phyloP scores from a whole-genome alignment of 2,329 filamentous ascomycete species.

The Phialocephala sp. region DNA sequence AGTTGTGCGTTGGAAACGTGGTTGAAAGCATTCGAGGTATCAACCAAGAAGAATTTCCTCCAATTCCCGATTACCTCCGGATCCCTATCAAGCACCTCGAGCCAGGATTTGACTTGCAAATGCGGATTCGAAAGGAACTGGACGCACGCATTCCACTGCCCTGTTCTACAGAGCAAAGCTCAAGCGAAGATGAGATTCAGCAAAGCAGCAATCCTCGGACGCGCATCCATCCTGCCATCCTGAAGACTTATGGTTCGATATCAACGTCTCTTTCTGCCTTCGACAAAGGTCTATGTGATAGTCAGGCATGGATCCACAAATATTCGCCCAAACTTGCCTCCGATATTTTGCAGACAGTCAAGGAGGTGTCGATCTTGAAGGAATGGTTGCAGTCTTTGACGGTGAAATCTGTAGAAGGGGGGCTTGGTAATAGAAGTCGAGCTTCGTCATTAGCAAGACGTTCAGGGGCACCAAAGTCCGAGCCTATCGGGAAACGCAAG shows the following conservation, averaged over 20 bases:
- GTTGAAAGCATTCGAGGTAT: slow-evolving; percentile 33
- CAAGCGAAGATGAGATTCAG: slow-evolving; percentile 47
- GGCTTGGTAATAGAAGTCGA: slow-evolving; percentile 41
- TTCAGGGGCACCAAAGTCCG: slow-evolving; percentile 40
- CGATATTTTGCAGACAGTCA: slow-evolving; percentile 77
- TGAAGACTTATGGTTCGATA: slow-evolving; percentile 64
- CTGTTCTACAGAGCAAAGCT: slow-evolving; percentile 30
- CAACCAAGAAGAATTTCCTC: slow-evolving; percentile 44
- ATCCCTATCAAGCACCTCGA: slow-evolving; percentile 63
- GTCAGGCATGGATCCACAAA: slow-evolving; percentile 78
- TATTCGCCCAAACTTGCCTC: slow-evolving; percentile 74
- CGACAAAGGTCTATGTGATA: slow-evolving; percentile 79
- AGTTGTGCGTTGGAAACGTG: slow-evolving; percentile 32
- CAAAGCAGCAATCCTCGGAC: slow-evolving; percentile 11
- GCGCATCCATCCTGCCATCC: slow-evolving; percentile 61
- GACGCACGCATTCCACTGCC: slow-evolving; percentile 30
- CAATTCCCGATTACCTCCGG: slow-evolving; percentile 56
- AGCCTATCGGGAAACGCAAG: slow-evolving; percentile 64
- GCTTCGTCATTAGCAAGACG: slow-evolving; percentile 27
- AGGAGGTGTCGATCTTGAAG: slow-evolving; percentile 72
- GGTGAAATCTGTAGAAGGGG: slow-evolving; percentile 76
- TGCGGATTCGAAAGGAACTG: slow-evolving; percentile 54
- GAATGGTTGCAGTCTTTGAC: slow-evolving; percentile 82
- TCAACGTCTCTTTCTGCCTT: slow-evolving; percentile 73
- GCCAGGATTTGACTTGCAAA: slow-evolving; percentile 59